Percentiles rank a stretch among this genome's conserved stretches.
Conservation (phyloP, 2,329 filamentous ascomycete species). For the Coniochaeta hoffmannii region DNA sequence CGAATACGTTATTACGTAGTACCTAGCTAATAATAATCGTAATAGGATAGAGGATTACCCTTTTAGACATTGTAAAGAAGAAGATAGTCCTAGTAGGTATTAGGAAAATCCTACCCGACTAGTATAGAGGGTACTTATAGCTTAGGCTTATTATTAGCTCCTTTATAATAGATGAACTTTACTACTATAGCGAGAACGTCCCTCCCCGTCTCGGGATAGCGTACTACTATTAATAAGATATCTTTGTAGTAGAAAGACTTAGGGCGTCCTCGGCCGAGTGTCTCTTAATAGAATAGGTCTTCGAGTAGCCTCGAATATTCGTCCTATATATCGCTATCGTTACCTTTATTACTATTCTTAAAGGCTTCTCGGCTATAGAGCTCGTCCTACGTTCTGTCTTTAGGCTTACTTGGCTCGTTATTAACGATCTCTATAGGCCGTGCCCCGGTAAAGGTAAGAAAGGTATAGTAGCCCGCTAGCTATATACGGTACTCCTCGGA, state of each 20-base stretch:
- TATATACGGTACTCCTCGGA: slow-evolving; percentile 16
- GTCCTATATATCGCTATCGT: slow-evolving; percentile 9
- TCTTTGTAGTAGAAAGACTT: slow-evolving; percentile 24
- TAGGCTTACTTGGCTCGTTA: slow-evolving; percentile 15
- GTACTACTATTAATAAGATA: slow-evolving; percentile 19
- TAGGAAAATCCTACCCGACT: not conserved
- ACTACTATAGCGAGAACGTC: slow-evolving; percentile 18
- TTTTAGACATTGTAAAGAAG: slow-evolving; percentile 17
- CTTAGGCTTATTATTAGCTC: slow-evolving; percentile 20
- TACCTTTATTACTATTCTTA: slow-evolving; percentile 3
- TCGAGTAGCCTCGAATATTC: slow-evolving; percentile 13
- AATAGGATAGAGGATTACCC: slow-evolving; percentile 18
- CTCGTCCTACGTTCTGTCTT: slow-evolving; percentile 16
- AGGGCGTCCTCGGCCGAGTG: slow-evolving; percentile 9
- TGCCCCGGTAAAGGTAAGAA: slow-evolving; percentile 18
- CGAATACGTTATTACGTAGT: slow-evolving; percentile 17
- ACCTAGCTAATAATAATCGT: slow-evolving; percentile 16
- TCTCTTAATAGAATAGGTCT: slow-evolving; percentile 14
- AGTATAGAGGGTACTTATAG: slow-evolving; percentile 13
- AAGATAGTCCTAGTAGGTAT: slow-evolving; percentile 17
- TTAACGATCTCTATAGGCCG: slow-evolving; percentile 11
- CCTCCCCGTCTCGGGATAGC: slow-evolving; percentile 13
- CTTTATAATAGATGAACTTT: slow-evolving; percentile 24
- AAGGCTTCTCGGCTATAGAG: slow-evolving; percentile 19
- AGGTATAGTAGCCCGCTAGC: slow-evolving; percentile 14